Evolutionary conservation across 2,329 filamentous ascomycete genomes (phyloP).

Genomic region (Huntiella decipiens): DNA sequence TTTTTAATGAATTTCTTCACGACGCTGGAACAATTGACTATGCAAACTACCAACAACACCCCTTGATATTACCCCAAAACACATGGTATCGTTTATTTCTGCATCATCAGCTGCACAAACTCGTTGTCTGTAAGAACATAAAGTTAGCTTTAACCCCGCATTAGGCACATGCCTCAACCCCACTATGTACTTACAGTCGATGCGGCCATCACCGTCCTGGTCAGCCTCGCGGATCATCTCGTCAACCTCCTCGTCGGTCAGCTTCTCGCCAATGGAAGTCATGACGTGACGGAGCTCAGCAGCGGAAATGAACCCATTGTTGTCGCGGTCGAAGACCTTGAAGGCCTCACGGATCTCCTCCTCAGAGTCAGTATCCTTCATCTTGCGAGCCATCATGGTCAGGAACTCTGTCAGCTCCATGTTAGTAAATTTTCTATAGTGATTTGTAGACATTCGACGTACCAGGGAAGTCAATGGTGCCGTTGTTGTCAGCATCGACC

Average conservation of each 20-base stretch:
- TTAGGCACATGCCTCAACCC: too few relatives aligned
- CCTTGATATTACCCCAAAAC: too few relatives aligned
- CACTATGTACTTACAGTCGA: conserved; percentile 48
- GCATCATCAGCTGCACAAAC: conserved; percentile 90
- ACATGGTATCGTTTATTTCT: conserved; percentile 43
- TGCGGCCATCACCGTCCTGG: conserved; percentile 74
- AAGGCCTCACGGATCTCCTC: conserved; percentile 81
- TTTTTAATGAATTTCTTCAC: too few relatives aligned
- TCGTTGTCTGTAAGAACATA: conserved; percentile 48
- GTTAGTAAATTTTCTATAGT: conserved; percentile 10
- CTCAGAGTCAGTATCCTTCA: conserved; percentile 85
- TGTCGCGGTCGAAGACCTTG: conserved; percentile 79
- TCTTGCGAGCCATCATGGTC: conserved; percentile 87
- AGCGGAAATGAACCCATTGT: conserved; percentile 81
- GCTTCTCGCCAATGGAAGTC: conserved; percentile 82
- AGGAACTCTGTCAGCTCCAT: conserved; percentile 48
- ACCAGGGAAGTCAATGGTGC: conserved; percentile 84
- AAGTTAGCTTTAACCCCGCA: background rate
- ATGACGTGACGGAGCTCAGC: conserved; percentile 79
- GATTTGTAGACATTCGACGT: conserved; percentile 18
- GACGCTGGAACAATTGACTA: too few relatives aligned
- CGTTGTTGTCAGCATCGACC: conserved; percentile 82
- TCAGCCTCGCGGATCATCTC: conserved; percentile 88
- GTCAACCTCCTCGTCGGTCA: conserved; percentile 77
- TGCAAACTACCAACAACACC: too few relatives aligned